Evolutionary conservation across 2,329 filamentous ascomycete genomes (phyloP).

Genomic region (Blumeria graminis): DNA sequence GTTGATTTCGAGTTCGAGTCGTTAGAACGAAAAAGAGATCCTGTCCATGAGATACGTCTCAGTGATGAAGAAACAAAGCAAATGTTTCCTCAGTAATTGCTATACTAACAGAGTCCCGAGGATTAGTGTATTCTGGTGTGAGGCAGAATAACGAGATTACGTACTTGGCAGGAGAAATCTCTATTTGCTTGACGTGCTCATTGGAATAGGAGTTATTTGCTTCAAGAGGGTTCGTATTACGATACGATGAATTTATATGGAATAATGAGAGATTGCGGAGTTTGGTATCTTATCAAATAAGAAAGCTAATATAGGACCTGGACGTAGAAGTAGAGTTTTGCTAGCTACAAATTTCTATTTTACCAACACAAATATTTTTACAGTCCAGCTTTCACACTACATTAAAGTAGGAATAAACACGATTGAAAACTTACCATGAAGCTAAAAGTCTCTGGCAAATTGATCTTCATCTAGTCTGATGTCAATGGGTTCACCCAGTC

Average conservation of each 20-base stretch:
- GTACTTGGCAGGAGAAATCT: neutral
- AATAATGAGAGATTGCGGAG: constrained; percentile 6
- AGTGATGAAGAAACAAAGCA: constrained; percentile 52
- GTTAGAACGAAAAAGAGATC: constrained; percentile 51
- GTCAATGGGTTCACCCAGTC: too few relatives aligned
- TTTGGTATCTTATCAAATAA: constrained; percentile 8
- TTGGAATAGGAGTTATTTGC: neutral
- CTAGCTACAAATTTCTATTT: too few relatives aligned
- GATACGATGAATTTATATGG: constrained; percentile 6
- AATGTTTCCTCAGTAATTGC: constrained; percentile 35
- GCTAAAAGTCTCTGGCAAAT: too few relatives aligned
- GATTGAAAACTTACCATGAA: too few relatives aligned
- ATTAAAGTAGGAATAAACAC: too few relatives aligned
- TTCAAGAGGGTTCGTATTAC: constrained; percentile 2
- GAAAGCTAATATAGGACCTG: neutral
- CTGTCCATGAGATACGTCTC: constrained; percentile 53
- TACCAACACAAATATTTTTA: too few relatives aligned
- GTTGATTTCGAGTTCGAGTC: constrained; percentile 51
- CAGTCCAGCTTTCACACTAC: too few relatives aligned
- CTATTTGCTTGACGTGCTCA: neutral
- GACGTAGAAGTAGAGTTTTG: too few relatives aligned
- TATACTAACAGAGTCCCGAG: constrained; percentile 6
- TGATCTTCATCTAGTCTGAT: too few relatives aligned
- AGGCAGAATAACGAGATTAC: neutral
- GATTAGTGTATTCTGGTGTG: constrained; percentile 1